Percentiles rank a stretch among this genome's conserved stretches.
Conservation (phyloP, 176 grass and related monocot genomes). For the Carex scoparia region DNA sequence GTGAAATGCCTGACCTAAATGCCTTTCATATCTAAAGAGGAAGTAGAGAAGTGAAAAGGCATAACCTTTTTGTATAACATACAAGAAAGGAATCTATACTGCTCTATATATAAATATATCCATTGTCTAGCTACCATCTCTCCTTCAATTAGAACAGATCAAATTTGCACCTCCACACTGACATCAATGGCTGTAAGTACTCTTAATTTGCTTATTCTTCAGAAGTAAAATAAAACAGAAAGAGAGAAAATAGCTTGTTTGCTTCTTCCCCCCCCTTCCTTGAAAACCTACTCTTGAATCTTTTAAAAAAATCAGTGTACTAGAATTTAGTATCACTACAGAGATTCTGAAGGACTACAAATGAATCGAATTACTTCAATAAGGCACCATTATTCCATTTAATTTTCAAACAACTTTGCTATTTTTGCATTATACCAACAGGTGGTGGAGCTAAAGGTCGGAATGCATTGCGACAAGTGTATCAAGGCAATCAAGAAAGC, state of each 20-base stretch:
- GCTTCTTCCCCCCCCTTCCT: background rate
- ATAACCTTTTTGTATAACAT: constrained; percentile 28
- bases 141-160: constrained; percentile 16
- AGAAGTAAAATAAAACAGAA: background rate
- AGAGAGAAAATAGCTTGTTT: background rate
- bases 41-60: constrained; percentile 17
- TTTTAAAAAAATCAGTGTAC: background rate
- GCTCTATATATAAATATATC: constrained; percentile 36
- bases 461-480: constrained; percentile 92
- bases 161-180: constrained; percentile 3
- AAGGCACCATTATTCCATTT: background rate
- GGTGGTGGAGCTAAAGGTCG: constrained; percentile 85
- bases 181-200: constrained; percentile 61
- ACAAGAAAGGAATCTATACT: constrained; percentile 42
- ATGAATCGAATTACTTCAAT: background rate
- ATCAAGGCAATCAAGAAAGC: constrained; percentile 95
- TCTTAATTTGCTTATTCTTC: background rate
- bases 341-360: background rate
- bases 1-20: constrained; percentile 39
- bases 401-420: constrained; percentile 1
- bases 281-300: background rate
- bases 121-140: constrained; percentile 1
- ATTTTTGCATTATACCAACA: constrained; percentile 24
- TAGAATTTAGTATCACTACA: background rate
- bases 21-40: constrained; percentile 12